Evolutionary conservation across 331 rosid species (phyloP).

Genomic region (Phaseolus coccineus): DNA sequence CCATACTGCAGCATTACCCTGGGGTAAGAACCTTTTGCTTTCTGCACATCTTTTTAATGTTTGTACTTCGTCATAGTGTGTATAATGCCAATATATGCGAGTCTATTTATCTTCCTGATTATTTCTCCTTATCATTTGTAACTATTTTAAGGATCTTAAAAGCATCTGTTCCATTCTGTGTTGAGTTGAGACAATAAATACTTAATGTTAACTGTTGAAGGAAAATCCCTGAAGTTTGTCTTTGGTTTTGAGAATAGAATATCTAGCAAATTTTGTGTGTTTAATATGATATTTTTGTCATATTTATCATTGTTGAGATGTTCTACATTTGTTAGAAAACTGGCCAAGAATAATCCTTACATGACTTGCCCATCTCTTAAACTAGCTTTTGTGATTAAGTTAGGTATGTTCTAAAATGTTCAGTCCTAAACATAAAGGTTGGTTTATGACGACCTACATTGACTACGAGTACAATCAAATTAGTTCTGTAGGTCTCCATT

Average conservation of each 20-base stretch:
- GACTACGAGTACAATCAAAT: background rate
- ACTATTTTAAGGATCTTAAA: background rate
- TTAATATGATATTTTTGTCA: background rate
- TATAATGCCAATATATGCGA: background rate
- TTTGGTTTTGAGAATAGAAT: background rate
- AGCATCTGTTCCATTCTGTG: background rate
- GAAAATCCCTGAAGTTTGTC: constrained; percentile 17
- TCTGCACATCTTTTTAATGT: constrained; percentile 18
- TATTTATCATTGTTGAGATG: background rate
- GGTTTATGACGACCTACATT: background rate
- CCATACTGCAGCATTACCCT: constrained; percentile 89
- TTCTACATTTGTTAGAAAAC: background rate
- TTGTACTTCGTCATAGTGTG: constrained; percentile 1
- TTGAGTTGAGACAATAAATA: constrained; percentile 12
- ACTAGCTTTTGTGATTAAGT: background rate
- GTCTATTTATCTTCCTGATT: constrained; percentile 12
- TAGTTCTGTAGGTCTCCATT: background rate
- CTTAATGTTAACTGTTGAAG: background rate
- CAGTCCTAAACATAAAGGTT: background rate
- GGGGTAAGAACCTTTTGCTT: constrained; percentile 68
- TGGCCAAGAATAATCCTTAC: background rate
- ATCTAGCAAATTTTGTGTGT: background rate
- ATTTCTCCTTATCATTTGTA: background rate
- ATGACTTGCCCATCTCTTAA: background rate
- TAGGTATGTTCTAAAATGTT: background rate